Evolutionary conservation across 1,284 basidiomycete genomes (phyloP).

Genomic region (Sporisorium reilianum): DNA sequence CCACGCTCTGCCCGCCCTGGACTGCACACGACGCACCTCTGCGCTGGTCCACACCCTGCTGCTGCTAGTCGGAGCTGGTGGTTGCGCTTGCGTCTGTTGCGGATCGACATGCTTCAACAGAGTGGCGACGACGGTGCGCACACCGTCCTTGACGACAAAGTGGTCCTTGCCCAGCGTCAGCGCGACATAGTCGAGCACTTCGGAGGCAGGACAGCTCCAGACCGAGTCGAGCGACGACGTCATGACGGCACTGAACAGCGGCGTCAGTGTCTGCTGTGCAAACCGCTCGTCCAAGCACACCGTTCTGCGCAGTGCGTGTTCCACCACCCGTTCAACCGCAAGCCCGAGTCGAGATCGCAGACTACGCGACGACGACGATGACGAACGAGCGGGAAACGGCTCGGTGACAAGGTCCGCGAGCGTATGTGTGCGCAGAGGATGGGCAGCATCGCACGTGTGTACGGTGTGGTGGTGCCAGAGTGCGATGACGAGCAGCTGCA

Average conservation of each 20-base stretch:
- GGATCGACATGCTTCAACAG: conserved; percentile 44
- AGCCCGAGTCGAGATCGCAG: background rate
- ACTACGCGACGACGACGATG: background rate
- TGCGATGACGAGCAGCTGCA: conserved; percentile 53
- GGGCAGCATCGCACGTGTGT: conserved; percentile 48
- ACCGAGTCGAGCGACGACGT: conserved; percentile 50
- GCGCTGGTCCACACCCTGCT: conserved; percentile 34
- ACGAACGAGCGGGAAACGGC: conserved; percentile 21
- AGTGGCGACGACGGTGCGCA: conserved; percentile 52
- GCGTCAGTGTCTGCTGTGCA: conserved; percentile 49
- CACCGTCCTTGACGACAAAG: conserved; percentile 63
- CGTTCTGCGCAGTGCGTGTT: conserved; percentile 15
- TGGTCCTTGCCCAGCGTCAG: conserved; percentile 61
- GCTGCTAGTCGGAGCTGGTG: background rate
- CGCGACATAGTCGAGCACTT: conserved; percentile 66
- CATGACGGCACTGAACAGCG: conserved; percentile 63
- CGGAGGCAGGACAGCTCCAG: conserved; percentile 53
- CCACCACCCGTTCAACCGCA: conserved; percentile 15
- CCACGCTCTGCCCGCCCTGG: conserved; percentile 12
- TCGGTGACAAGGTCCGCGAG: conserved; percentile 29
- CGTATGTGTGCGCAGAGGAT: conserved; percentile 41
- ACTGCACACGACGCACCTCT: conserved; percentile 10
- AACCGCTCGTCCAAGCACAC: conserved; percentile 35
- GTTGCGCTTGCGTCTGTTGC: background rate
- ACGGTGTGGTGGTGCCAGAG: conserved; percentile 51